Base-by-base conservation (phyloP, 306 rosid species). In the Malus asiatica region DNA sequence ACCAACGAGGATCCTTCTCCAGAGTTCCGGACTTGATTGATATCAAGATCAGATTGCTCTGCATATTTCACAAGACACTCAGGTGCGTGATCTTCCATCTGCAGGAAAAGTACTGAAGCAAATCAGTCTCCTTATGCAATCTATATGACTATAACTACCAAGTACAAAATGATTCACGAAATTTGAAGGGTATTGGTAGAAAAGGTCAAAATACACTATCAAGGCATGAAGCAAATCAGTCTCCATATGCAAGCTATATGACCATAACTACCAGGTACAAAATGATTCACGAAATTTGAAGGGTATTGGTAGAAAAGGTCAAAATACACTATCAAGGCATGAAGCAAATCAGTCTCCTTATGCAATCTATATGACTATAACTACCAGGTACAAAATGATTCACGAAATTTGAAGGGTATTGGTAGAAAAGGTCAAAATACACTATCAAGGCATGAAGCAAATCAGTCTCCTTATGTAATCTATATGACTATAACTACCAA, bases 31-130 rank as follows among this genome's bases (percentile, higher is more conserved):
- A 81, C 80, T 82, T 40, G 90, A 79, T 74, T 80, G 29, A 30
- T 79, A 38, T 22, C 71, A 59, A 30, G 66, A 80, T 71, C 70
- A 66, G 80, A 78, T 48, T 80, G 74, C 79, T 83, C 85, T 5
- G 84, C 73, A 2, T 84, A 75, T 71, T 81, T 75, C 70, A 81
- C 88, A 65, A 69, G 88, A 70, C 66, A 77, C 81, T 86, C 89
- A 81, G 80, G 78, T 79, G 87, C 73, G 75, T 65, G 84, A 61
- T 83, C 90, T 82, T 94, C 96, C 91, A 89, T 87, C 98, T 94
- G 81, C 72, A 79, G 68, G 63, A 60, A 72, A 81, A 77, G 70
- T 73, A 85, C 30, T 73, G 78, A 66, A 81, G 44, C 75, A 66
- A 33, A 44, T 68, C 51, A 78, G 74, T 13, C 53, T 33, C 8